Conservation (phyloP, 2,329 filamentous ascomycete species). For the Arthroderma sp. region DNA sequence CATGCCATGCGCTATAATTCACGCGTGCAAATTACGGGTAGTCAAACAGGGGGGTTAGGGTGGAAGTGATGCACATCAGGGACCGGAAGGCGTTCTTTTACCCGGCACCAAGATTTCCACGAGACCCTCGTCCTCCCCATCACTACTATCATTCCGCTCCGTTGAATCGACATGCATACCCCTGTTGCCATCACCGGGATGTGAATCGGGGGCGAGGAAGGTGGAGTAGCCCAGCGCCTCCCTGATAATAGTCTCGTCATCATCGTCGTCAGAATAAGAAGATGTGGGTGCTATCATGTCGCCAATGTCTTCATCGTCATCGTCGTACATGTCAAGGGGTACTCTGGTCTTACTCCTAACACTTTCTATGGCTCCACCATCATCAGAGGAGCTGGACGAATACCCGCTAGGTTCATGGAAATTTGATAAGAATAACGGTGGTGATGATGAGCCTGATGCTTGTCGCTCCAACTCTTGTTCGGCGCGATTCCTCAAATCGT, state of each 20-base stretch:
- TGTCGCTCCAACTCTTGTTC: background rate
- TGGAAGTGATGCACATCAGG: conserved; percentile 2
- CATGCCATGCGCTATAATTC: no score
- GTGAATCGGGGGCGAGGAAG: conserved; percentile 37
- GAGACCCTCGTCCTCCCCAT: conserved; percentile 29
- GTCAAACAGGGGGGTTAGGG: background rate
- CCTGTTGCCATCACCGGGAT: conserved; percentile 15
- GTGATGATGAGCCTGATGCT: conserved; percentile 14
- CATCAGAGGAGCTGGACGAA: conserved; percentile 31
- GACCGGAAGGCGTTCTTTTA: conserved; percentile 19
- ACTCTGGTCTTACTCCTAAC: conserved; percentile 33
- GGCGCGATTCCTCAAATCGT: no score
- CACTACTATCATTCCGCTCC: conserved; percentile 33
- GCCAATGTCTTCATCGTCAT: conserved; percentile 37
- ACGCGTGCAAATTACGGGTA: no score
- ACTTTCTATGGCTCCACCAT: conserved; percentile 24
- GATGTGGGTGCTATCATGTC: conserved; percentile 34
- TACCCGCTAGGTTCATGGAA: conserved; percentile 26
- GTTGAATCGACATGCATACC: conserved; percentile 4
- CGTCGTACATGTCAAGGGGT: conserved; percentile 47
- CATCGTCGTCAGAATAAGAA: conserved; percentile 38
- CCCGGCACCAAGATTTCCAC: conserved; percentile 34
- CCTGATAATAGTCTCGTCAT: conserved; percentile 42
- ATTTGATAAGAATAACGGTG: conserved; percentile 24
- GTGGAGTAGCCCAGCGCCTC: conserved; percentile 59